Evolutionary conservation across 2,329 filamentous ascomycete species (phyloP).

Genomic region (Diplocarpon rosae): DNA sequence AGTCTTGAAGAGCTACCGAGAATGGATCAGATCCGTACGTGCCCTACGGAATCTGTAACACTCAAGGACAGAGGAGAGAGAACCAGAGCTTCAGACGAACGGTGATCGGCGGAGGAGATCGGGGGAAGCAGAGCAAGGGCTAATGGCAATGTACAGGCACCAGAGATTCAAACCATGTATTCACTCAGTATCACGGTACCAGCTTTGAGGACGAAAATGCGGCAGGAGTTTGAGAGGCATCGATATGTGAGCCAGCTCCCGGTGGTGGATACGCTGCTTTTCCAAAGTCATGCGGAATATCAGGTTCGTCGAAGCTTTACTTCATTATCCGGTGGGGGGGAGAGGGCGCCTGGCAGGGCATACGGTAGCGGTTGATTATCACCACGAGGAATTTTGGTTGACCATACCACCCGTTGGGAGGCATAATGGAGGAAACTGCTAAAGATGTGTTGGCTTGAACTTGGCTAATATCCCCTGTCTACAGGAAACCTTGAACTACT

Average conservation of each 20-base stretch:
- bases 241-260: constrained; percentile 83
- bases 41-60: neutral
- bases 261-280: constrained; percentile 80
- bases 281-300: constrained; percentile 86
- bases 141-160: constrained; percentile 49
- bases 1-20: constrained; percentile 81
- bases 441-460: neutral
- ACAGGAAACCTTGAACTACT: constrained; percentile 97
- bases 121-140: neutral
- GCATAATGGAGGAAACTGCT: too few relatives aligned
- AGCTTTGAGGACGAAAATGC: constrained; percentile 79
- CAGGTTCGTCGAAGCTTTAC: constrained; percentile 50
- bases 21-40: constrained; percentile 92
- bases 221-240: constrained; percentile 94
- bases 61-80: neutral
- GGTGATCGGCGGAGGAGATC: neutral
- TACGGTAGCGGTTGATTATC: neutral
- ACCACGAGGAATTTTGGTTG: too few relatives aligned
- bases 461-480: neutral
- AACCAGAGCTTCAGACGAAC: neutral
- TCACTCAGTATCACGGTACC: constrained; percentile 81
- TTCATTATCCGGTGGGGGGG: neutral
- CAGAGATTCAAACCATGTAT: constrained; percentile 97
- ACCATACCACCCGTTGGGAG: too few relatives aligned
- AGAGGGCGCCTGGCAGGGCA: neutral